Conservation (phyloP, 371 early-diverging fungal species). For the Mucor circinelloides region DNA sequence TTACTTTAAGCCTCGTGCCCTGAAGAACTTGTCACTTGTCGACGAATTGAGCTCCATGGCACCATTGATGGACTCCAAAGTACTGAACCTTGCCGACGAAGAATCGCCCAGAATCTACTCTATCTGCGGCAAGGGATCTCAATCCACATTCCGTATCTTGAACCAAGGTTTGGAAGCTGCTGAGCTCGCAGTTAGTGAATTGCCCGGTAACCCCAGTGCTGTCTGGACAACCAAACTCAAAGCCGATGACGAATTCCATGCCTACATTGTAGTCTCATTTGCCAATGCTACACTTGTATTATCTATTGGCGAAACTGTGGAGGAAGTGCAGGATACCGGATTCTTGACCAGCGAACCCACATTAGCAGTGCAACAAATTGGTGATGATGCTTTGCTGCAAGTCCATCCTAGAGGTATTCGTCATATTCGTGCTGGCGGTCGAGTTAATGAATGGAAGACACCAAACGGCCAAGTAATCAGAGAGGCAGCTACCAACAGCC, state of each 20-base stretch:
- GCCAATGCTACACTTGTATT: slow-evolving; percentile 91
- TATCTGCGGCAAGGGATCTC: slow-evolving; percentile 83
- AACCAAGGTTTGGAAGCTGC: slow-evolving; percentile 91
- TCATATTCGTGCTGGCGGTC: slow-evolving; percentile 83
- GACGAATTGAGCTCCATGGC: slow-evolving; percentile 88
- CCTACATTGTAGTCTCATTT: slow-evolving; percentile 94
- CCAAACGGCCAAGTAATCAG: slow-evolving; percentile 75
- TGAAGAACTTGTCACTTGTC: slow-evolving; percentile 84
- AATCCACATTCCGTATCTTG: slow-evolving; percentile 84
- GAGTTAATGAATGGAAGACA: slow-evolving; percentile 94
- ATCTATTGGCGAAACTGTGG: slow-evolving; percentile 93
- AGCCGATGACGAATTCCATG: slow-evolving; percentile 69
- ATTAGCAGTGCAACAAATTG: slow-evolving; percentile 81
- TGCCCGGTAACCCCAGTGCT: slow-evolving; percentile 93
- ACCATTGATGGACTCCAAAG: slow-evolving; percentile 77
- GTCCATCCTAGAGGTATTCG: slow-evolving; percentile 87
- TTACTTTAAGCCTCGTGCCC: slow-evolving; percentile 78
- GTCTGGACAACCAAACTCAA: slow-evolving; percentile 91
- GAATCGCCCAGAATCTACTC: slow-evolving; percentile 94
- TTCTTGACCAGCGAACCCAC: slow-evolving; percentile 83
- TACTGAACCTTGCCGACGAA: slow-evolving; percentile 87
- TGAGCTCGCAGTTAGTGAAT: slow-evolving; percentile 89
- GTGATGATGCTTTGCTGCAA: slow-evolving; percentile 91
- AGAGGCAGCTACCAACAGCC: slow-evolving; percentile 80
- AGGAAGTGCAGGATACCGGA: slow-evolving; percentile 92